Evolutionary conservation across 345 rosid genomes (phyloP).

Genomic region (Boechera stricta): DNA sequence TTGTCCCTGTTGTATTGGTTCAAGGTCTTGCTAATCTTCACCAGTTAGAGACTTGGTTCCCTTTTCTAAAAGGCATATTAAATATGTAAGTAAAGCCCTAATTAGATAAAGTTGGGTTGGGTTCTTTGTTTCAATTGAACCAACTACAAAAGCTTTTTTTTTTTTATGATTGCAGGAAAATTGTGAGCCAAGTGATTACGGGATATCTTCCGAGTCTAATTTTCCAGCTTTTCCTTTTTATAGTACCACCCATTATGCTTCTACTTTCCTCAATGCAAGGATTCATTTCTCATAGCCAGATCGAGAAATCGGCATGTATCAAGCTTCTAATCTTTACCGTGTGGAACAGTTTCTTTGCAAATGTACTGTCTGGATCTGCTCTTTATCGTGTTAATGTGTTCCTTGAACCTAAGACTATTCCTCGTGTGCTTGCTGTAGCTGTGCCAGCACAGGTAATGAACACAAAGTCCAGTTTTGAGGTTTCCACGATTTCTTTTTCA

Average conservation of each 20-base stretch:
- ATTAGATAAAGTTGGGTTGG: not conserved
- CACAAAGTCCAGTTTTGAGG: conserved; percentile 8
- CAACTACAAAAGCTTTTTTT: conserved; percentile 13
- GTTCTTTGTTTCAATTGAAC: conserved; percentile 5
- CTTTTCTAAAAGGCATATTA: conserved; percentile 70
- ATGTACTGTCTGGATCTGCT: conserved; percentile 82
- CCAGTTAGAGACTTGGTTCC: conserved; percentile 80
- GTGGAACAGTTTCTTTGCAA: conserved; percentile 93
- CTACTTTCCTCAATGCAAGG: conserved; percentile 83
- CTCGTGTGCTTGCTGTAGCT: conserved; percentile 72
- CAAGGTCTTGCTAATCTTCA: conserved; percentile 92
- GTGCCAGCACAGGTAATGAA: conserved; percentile 84
- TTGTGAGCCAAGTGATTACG: conserved; percentile 74
- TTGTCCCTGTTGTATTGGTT: conserved; percentile 79
- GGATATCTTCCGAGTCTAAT: conserved; percentile 94
- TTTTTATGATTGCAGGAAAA: conserved; percentile 53
- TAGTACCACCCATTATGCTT: conserved; percentile 78
- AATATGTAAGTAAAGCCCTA: conserved; percentile 60
- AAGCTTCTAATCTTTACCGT: conserved; percentile 71
- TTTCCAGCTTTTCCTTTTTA: conserved; percentile 63
- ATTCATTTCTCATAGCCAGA: conserved; percentile 67
- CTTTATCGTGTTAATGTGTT: conserved; percentile 62
- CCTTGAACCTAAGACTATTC: conserved; percentile 82
- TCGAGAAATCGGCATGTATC: conserved; percentile 76
- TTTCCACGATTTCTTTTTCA: not conserved